Evolutionary conservation across 1,284 basidiomycete genomes (phyloP), one percentile per base, ranked within the genome.

Genomic region (Ganoderma leucocontextum): DNA sequence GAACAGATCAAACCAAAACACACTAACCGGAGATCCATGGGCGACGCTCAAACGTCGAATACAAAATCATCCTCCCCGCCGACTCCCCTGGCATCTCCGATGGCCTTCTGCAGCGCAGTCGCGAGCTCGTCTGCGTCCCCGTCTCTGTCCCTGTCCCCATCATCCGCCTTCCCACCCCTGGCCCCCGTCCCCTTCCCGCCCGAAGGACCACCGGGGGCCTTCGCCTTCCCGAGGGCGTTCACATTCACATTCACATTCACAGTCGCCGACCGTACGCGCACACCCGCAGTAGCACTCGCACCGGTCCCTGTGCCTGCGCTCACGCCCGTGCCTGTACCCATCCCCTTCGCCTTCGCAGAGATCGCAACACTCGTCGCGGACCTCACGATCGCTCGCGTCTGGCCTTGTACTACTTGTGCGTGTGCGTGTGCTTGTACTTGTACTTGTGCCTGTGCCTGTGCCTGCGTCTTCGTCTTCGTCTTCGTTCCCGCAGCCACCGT

Each of bases 11-110:
- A 8, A 53, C 13, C 49, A 53, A 29, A 25, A 7, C 7, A n/a
- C n/a, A 53, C 19, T 13, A 22, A 8, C 39, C 36, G 2, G 33
- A 4, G 12, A 15, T 1, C 29, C 29, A 29, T 1, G 29, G 29
- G 41, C 13, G 13, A 36, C 57, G 4, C 19, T 61, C 58, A 72
- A 7, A 72, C 29, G 5, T 62, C 67, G 44, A 72, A 72, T 39
- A 8, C 58, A 61, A 72, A 72, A 52, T 72, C 71, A 0, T 72
- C 66, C 57, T 19, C 44, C 22, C 38, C 29, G 9, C 55, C 53
- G 4, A 5, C 57, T 22, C 36, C 57, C 10, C 29, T 29, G 29
- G 42, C 63, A 5, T 53, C 12, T n/a, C 17, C 42, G 42, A 19
- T 19, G 0, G 62, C 52, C 47, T 33, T 64, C 52, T 72, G 66